Percentiles rank a stretch among this genome's conserved stretches.
phyloP scores from a whole-genome alignment of 169 alveolate species.

The Cryptosporidium xiaoi region DNA sequence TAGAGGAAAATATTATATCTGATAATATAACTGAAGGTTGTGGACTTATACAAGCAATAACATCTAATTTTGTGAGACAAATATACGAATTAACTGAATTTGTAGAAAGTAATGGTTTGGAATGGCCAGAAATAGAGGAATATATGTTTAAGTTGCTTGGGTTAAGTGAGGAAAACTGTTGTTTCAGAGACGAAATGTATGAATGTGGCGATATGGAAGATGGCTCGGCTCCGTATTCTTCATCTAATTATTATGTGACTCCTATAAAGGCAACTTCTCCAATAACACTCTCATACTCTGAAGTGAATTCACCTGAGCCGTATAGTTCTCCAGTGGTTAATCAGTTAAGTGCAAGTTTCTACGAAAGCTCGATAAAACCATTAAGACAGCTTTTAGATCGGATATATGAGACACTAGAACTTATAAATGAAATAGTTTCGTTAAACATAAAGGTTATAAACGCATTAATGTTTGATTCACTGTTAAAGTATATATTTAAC shows the following conservation, averaged over 20 bases:
- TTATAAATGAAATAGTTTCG: slow-evolving; percentile 28
- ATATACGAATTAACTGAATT: slow-evolving; percentile 28
- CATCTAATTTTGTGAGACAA: slow-evolving; percentile 13
- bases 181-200: not conserved
- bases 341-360: slow-evolving; percentile 9
- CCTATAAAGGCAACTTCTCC: slow-evolving; percentile 54
- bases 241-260: not conserved
- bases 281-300: slow-evolving; percentile 40
- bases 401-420: slow-evolving; percentile 14
- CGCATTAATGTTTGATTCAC: not conserved
- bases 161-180: not conserved
- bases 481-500: slow-evolving; percentile 37
- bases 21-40: not conserved
- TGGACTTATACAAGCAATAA: slow-evolving; percentile 9
- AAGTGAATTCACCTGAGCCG: slow-evolving; percentile 18
- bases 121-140: slow-evolving; percentile 44
- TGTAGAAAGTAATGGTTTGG: slow-evolving; percentile 6
- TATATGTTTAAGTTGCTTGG: not conserved
- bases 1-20: too few species aligned
- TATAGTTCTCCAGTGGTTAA: slow-evolving; percentile 27
- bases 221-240: too few species aligned
- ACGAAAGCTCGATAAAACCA: slow-evolving; percentile 41
- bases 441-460: slow-evolving; percentile 6
- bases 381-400: not conserved
- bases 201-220: too few species aligned